A percentile compares a stretch with the other conserved stretches of the same genome.
Conservation (phyloP, 2,329 filamentous ascomycete genomes). For the Cryphonectria japonica region DNA sequence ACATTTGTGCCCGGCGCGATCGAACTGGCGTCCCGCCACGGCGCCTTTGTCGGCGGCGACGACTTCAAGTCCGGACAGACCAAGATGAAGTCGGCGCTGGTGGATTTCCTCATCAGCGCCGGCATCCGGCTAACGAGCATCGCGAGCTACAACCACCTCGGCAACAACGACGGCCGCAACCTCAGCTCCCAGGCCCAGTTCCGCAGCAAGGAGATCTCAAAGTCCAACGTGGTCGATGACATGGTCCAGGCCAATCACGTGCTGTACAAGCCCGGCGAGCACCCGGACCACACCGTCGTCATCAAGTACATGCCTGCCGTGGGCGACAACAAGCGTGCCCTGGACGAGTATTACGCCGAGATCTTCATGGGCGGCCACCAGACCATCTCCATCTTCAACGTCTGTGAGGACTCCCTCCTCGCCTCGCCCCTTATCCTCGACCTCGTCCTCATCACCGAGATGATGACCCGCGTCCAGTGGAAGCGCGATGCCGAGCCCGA, state of each 20-base stretch:
- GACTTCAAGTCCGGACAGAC: slow-evolving; percentile 99
- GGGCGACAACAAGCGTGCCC: slow-evolving; percentile 96
- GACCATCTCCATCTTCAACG: slow-evolving; percentile 96
- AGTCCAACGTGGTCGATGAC: slow-evolving; percentile 98
- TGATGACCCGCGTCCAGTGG: slow-evolving; percentile 99
- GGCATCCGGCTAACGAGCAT: slow-evolving; percentile 99
- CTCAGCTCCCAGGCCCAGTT: slow-evolving; percentile 97
- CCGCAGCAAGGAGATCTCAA: slow-evolving; percentile 99
- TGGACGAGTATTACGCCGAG: slow-evolving; percentile 99
- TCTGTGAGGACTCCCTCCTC: slow-evolving; percentile 96
- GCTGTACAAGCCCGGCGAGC: slow-evolving; percentile 88
- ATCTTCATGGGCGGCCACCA: slow-evolving; percentile 99
- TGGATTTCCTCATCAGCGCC: slow-evolving; percentile 97
- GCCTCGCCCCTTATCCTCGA: slow-evolving; percentile 98
- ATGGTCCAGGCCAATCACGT: slow-evolving; percentile 97
- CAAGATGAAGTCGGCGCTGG: slow-evolving; percentile 99
- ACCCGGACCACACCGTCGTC: slow-evolving; percentile 97
- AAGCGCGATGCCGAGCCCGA: slow-evolving; percentile 61
- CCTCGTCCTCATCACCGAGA: slow-evolving; percentile 87
- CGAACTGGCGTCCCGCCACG: slow-evolving; percentile 83
- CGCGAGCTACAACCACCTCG: slow-evolving; percentile 98
- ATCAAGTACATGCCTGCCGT: slow-evolving; percentile 99
- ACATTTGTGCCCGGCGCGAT: slow-evolving; percentile 95
- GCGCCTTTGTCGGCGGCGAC: slow-evolving; percentile 92
- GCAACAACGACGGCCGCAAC: slow-evolving; percentile 99